phyloP scores from a whole-genome alignment of 2,329 filamentous ascomycete genomes.

The Aureobasidium sp. region DNA sequence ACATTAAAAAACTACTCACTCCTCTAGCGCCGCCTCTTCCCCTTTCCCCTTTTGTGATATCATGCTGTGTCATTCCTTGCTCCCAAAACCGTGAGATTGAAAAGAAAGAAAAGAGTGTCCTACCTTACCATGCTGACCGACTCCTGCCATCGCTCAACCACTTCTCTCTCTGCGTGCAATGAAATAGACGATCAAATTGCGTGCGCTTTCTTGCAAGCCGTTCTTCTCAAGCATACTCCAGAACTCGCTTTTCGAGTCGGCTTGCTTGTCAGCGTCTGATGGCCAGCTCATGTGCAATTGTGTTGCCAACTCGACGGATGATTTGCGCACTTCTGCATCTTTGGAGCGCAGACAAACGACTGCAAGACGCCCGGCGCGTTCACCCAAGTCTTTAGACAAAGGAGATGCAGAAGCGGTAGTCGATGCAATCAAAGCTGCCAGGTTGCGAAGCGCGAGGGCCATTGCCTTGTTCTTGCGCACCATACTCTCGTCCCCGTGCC shows the following conservation, averaged over 20 bases:
- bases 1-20: not conserved
- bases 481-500: not conserved
- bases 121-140: not conserved
- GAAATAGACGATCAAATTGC: slow-evolving; percentile 70
- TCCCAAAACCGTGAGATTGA: not conserved
- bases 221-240: slow-evolving; percentile 56
- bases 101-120: not conserved
- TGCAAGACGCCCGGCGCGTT: slow-evolving; percentile 17
- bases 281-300: slow-evolving; percentile 54
- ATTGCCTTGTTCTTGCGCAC: slow-evolving; percentile 14
- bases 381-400: slow-evolving; percentile 7
- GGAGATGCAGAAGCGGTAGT: slow-evolving; percentile 16
- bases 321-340: slow-evolving; percentile 43
- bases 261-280: slow-evolving; percentile 23
- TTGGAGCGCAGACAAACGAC: slow-evolving; percentile 20
- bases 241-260: slow-evolving; percentile 43
- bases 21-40: not conserved
- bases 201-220: slow-evolving; percentile 58
- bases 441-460: slow-evolving; percentile 53
- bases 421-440: slow-evolving; percentile 50
- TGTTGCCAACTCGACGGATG: slow-evolving; percentile 72
- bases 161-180: slow-evolving; percentile 61
- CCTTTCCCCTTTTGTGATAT: not conserved
- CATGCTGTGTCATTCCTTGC: not conserved
- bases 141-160: not conserved